Evolutionary conservation across 1,284 basidiomycete species (phyloP).

Genomic region (Puccinia polysora): DNA sequence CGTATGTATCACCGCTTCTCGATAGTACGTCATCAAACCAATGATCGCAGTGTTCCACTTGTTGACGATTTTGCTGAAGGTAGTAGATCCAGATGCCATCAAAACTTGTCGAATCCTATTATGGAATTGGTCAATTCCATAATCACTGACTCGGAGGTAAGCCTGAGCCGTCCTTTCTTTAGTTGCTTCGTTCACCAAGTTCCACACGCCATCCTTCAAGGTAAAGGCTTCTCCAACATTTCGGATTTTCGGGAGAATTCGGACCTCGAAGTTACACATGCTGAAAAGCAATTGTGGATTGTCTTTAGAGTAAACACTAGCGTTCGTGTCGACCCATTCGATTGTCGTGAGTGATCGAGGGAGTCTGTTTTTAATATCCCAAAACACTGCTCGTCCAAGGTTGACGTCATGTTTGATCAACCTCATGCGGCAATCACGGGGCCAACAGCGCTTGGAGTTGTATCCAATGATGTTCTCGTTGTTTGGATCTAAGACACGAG

Average conservation of each 20-base stretch:
- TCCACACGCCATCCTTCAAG: slow-evolving; percentile 95
- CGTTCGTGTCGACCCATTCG: slow-evolving; percentile 67
- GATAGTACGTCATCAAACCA: slow-evolving; percentile 92
- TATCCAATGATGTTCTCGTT: slow-evolving; percentile 99
- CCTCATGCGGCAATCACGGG: slow-evolving; percentile 96
- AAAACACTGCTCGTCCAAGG: slow-evolving; percentile 92
- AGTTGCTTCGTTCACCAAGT: slow-evolving; percentile 79
- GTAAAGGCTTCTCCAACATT: slow-evolving; percentile 95
- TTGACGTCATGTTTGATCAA: slow-evolving; percentile 99
- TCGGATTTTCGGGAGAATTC: slow-evolving; percentile 90
- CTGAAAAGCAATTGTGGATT: slow-evolving; percentile 97
- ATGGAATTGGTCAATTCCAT: slow-evolving; percentile 88
- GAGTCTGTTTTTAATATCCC: slow-evolving; percentile 97
- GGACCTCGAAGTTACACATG: slow-evolving; percentile 96
- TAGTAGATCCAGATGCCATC: slow-evolving; percentile 98
- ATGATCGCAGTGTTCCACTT: slow-evolving; percentile 98
- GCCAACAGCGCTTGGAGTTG: slow-evolving; percentile 99
- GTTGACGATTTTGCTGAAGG: slow-evolving; percentile 99
- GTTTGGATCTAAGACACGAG: slow-evolving; percentile 48
- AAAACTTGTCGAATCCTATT: slow-evolving; percentile 93
- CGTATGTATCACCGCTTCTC: slow-evolving; percentile 97
- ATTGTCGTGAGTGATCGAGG: slow-evolving; percentile 95
- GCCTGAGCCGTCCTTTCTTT: slow-evolving; percentile 97
- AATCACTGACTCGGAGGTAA: slow-evolving; percentile 72
- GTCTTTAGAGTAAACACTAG: slow-evolving; percentile 82